These are phyloP conservation scores for Anaeromyces robustus DNA, from an alignment of 192 early-diverging fungal genomes.

Conservation along the genomic window DNA sequence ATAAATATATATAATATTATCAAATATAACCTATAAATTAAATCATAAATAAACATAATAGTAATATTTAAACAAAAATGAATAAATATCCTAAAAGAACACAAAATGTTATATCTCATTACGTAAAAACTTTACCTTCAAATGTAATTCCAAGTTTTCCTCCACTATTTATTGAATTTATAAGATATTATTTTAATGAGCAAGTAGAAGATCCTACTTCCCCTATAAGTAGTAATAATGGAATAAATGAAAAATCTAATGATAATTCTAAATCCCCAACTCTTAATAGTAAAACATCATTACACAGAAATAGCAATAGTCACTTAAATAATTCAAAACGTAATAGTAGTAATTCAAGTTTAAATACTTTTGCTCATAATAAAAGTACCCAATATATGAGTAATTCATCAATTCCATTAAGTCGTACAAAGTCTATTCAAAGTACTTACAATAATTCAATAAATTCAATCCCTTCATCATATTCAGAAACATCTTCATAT, in stretches of 20 bases:
- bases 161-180: neutral
- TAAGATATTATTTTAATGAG: neutral
- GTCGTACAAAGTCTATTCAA: neutral
- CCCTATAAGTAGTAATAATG: neutral
- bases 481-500: neutral
- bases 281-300: neutral
- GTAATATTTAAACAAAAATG: neutral
- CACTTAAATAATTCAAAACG: neutral
- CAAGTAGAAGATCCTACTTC: neutral
- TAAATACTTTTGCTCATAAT: neutral
- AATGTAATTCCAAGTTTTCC: neutral
- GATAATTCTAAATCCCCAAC: neutral
- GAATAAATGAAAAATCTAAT: neutral
- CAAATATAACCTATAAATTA: too few relatives aligned
- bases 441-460: neutral
- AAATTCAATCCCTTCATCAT: neutral
- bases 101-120: neutral
- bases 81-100: neutral
- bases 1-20: too few relatives aligned
- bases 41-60: neutral
- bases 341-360: neutral
- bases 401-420: neutral
- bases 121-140: neutral
- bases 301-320: neutral
- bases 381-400: neutral